Conservation (phyloP, 106 monocot genomes). For the Acorus calamus region DNA sequence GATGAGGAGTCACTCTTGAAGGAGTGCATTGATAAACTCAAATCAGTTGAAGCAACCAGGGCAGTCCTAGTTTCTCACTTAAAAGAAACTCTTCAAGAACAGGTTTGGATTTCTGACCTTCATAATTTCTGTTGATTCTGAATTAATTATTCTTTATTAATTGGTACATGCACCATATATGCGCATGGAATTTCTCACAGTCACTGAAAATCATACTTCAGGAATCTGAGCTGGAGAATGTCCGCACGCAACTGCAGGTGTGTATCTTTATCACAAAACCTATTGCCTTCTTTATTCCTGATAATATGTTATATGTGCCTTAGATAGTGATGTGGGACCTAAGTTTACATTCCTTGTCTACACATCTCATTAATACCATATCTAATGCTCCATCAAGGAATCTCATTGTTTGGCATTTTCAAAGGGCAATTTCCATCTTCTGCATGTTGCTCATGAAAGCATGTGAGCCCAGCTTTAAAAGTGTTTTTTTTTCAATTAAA, state of each 20-base stretch:
- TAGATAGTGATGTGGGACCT: too few relatives aligned
- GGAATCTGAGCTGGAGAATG: conserved; percentile 85
- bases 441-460: too few relatives aligned
- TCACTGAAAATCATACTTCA: conserved; percentile 27
- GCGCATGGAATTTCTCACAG: conserved; percentile 16
- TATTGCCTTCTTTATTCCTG: too few relatives aligned
- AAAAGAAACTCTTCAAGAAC: conserved; percentile 73
- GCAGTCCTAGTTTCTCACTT: conserved; percentile 53
- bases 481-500: too few relatives aligned
- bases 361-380: too few relatives aligned
- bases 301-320: too few relatives aligned
- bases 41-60: conserved; percentile 56
- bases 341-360: too few relatives aligned
- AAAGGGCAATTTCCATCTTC: too few relatives aligned
- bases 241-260: conserved; percentile 84
- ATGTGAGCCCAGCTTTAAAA: too few relatives aligned
- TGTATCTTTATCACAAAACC: background rate
- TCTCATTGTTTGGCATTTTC: too few relatives aligned
- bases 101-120: conserved; percentile 34
- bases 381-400: too few relatives aligned
- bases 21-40: conserved; percentile 61
- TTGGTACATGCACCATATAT: background rate
- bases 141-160: conserved; percentile 18
- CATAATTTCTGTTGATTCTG: conserved; percentile 6
- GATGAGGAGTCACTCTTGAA: conserved; percentile 52